Base-by-base conservation (phyloP, 352 stramenopile species). In the Globisporangium orthogonon region DNA sequence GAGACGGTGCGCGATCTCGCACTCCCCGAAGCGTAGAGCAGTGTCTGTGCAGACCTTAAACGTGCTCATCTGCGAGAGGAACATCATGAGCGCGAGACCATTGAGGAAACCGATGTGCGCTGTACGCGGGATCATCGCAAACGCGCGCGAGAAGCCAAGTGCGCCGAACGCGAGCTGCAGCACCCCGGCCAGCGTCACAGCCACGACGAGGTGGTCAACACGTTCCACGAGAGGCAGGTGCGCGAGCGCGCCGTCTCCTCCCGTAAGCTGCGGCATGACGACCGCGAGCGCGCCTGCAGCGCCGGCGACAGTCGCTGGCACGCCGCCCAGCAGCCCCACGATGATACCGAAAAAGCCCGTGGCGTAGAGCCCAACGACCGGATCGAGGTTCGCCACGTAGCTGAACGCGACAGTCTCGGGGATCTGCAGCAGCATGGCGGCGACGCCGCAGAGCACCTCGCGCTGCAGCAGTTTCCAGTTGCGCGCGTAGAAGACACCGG, bases 41-140 rank as follows among this genome's bases (percentile, higher is more conserved):
- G 81, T 54, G 37, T 71, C 65, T 30, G 65, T 73, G 59, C 88
- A 96, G 30, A 81, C 72, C 58, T 94, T 64, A 60, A 98, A 97
- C 45, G 94, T 95, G 7, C 79, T 87, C 52, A 97, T 86, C 67
- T 98, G 95, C 30, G 94, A 95, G 35, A 96, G 73, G 39, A 96
- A 89, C 83, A 98, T 97, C 62, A 98, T 95, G 31, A 98, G 61
- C 3, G 91, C 83, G 39, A 98, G 75, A 3, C 95, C 94, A 71
- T 98, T 98, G 29, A 98, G 83, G 73, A 98, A 98, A 4, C 94
- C 94, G 39, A 98, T 85, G 78, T 98, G 97, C 10, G 97, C 94
- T 7, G 91, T 96, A 62, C 94, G 83, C 0, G 94, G 91, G 47
- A 98, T 90, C 61, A 98, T 84, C 7, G 88, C 76, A 50, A 98